Conservation (phyloP, 371 early-diverging fungal genomes). For the Apophysomyces trapeziformis region DNA sequence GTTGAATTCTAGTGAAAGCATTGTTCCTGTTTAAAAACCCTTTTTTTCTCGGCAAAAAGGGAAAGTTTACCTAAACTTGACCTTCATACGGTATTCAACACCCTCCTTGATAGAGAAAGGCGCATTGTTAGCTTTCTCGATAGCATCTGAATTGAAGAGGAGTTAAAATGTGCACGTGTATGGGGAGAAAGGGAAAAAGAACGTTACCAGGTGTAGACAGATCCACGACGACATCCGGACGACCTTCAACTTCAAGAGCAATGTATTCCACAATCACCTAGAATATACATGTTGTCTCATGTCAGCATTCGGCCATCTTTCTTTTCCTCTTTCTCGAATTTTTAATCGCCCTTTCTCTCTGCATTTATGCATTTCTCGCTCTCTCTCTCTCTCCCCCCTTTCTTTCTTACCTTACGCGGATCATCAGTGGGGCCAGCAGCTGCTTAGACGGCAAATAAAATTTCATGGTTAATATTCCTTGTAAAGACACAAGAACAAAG, state of each 20-base stretch:
- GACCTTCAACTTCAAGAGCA: slow-evolving; percentile 83
- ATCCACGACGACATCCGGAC: slow-evolving; percentile 85
- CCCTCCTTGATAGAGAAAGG: slow-evolving; percentile 96
- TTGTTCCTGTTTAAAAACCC: background rate
- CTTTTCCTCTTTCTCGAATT: background rate
- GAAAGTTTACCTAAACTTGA: slow-evolving; percentile 75
- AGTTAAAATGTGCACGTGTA: slow-evolving; percentile 11
- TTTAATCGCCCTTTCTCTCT: too few relatives aligned
- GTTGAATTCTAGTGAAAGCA: slow-evolving; percentile 71
- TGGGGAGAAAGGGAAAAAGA: slow-evolving; percentile 12
- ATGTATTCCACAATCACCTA: slow-evolving; percentile 79
- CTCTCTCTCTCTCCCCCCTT: background rate
- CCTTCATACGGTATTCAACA: slow-evolving; percentile 90
- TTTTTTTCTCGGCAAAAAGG: background rate
- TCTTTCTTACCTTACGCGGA: slow-evolving; percentile 62
- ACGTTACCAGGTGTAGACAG: slow-evolving; percentile 72
- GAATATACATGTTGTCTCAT: background rate
- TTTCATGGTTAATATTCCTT: background rate
- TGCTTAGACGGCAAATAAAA: background rate
- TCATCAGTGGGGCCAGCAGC: slow-evolving; percentile 63
- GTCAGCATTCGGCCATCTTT: background rate
- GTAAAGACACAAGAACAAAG: too few relatives aligned
- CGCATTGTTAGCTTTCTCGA: slow-evolving; percentile 67
- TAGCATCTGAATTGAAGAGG: slow-evolving; percentile 35
- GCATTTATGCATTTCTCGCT: slow-evolving; percentile 41